Evolutionary conservation across 768 basidiomycete species (phyloP).

Genomic region (Pleurotus eryngii): DNA sequence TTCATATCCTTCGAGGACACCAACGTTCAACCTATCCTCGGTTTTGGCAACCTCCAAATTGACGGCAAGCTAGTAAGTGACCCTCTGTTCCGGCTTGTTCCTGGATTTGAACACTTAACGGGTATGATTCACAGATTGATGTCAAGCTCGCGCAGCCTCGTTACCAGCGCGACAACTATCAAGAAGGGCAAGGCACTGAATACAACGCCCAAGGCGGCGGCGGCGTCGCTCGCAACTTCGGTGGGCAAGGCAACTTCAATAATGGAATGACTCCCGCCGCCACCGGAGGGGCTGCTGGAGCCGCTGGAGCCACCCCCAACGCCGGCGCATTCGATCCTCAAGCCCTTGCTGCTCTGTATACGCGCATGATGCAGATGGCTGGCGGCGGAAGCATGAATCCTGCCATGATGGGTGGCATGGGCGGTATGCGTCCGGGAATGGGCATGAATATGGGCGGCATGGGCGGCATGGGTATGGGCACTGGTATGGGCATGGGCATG

Average conservation of each 20-base stretch:
- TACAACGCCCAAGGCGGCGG: conserved; percentile 16
- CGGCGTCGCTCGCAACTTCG: conserved; percentile 20
- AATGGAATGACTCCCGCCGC: conserved; percentile 20
- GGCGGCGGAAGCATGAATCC: conserved; percentile 54
- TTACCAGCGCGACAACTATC: conserved; percentile 67
- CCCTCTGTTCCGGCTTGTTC: background rate
- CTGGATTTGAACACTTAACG: background rate
- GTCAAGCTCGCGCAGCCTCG: conserved; percentile 95
- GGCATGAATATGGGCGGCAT: conserved; percentile 37
- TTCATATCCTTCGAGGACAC: conserved; percentile 95
- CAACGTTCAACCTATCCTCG: conserved; percentile 86
- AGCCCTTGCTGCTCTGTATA: conserved; percentile 89
- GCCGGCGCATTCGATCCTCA: conserved; percentile 82
- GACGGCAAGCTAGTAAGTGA: conserved; percentile 88
- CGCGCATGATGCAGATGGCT: conserved; percentile 91
- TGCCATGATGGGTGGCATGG: conserved; percentile 55
- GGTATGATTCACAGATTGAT: conserved; percentile 65
- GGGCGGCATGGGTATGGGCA: conserved; percentile 32
- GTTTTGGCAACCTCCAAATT: conserved; percentile 84
- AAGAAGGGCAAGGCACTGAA: conserved; percentile 30
- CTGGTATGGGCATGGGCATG: conserved; percentile 35
- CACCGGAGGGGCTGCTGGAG: conserved; percentile 24
- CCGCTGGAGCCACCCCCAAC: conserved; percentile 28
- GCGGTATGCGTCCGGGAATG: conserved; percentile 21
- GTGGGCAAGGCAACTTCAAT: conserved; percentile 38